Conservation (phyloP, 768 basidiomycete genomes). For the Pseudohyphozyma bogoriensis region DNA sequence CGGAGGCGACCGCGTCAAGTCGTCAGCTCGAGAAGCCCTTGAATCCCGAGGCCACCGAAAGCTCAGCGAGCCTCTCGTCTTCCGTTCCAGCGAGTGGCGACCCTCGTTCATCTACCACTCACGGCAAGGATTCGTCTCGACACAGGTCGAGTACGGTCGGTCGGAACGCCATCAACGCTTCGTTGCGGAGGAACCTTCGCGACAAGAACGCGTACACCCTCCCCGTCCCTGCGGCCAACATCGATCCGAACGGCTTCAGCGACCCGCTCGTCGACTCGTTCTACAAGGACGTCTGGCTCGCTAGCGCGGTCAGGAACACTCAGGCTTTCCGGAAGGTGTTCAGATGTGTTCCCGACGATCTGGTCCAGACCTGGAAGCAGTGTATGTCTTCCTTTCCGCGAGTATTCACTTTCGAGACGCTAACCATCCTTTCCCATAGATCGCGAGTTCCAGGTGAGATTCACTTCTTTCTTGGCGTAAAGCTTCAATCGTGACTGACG, state of each 20-base stretch:
- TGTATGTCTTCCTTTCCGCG: no score
- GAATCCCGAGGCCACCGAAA: slow-evolving; percentile 14
- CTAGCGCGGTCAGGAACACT: slow-evolving; percentile 74
- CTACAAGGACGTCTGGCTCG: slow-evolving; percentile 75
- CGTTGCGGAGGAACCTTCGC: slow-evolving; percentile 43
- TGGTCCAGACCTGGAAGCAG: slow-evolving; percentile 88
- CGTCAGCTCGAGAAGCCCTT: neutral
- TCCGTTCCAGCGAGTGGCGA: no score
- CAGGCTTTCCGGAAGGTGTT: slow-evolving; percentile 94
- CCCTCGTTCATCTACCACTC: no score
- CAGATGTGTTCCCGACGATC: slow-evolving; percentile 83
- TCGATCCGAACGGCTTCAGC: slow-evolving; percentile 68
- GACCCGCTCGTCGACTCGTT: slow-evolving; percentile 81
- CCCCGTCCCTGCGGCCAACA: slow-evolving; percentile 56
- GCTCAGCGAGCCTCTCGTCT: no score
- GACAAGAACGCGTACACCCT: slow-evolving; percentile 36
- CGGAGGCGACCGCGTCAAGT: neutral
- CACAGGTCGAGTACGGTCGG: no score
- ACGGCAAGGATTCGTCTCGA: no score
- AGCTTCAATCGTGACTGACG: neutral
- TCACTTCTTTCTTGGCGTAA: no score
- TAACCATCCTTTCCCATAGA: no score
- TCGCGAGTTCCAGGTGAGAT: slow-evolving; percentile 37
- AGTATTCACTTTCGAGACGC: no score
- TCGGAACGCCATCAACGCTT: slow-evolving; percentile 15